Evolutionary conservation across 1,284 basidiomycete genomes (phyloP).

Genomic region (Cryptococcus sp.): DNA sequence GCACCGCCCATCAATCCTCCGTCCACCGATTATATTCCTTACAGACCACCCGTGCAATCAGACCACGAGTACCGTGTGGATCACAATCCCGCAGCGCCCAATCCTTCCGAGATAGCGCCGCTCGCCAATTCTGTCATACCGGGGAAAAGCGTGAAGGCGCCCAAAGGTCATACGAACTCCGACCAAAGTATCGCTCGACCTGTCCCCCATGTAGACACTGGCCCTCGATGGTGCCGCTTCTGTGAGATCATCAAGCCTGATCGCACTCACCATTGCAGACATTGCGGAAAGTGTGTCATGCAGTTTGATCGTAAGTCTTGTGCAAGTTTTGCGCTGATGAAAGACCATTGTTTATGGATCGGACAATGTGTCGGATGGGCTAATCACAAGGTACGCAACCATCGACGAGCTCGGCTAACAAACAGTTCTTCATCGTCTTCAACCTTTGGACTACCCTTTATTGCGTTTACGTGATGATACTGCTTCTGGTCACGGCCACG

Average conservation of each 20-base stretch:
- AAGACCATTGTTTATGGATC: conserved; percentile 51
- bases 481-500: conserved; percentile 31
- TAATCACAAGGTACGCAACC: conserved; percentile 45
- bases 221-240: conserved; percentile 43
- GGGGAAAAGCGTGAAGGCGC: too few relatives aligned
- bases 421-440: conserved; percentile 50
- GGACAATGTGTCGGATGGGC: conserved; percentile 52
- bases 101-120: conserved; percentile 33
- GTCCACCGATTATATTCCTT: conserved; percentile 7
- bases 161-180: too few relatives aligned
- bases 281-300: conserved; percentile 51
- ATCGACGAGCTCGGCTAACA: neutral
- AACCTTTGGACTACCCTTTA: conserved; percentile 46
- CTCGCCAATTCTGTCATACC: conserved; percentile 16
- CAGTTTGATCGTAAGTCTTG: conserved; percentile 44
- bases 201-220: conserved; percentile 22
- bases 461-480: conserved; percentile 38
- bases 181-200: conserved; percentile 29
- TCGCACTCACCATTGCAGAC: conserved; percentile 52
- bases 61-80: neutral
- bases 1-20: conserved; percentile 30
- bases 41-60: conserved; percentile 2
- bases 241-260: conserved; percentile 51
- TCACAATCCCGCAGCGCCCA: conserved; percentile 15
- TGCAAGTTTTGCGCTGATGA: neutral